These are phyloP conservation scores for Colletotrichum tanaceti DNA, from an alignment of 2,329 filamentous ascomycete genomes.

Conservation along the genomic window DNA sequence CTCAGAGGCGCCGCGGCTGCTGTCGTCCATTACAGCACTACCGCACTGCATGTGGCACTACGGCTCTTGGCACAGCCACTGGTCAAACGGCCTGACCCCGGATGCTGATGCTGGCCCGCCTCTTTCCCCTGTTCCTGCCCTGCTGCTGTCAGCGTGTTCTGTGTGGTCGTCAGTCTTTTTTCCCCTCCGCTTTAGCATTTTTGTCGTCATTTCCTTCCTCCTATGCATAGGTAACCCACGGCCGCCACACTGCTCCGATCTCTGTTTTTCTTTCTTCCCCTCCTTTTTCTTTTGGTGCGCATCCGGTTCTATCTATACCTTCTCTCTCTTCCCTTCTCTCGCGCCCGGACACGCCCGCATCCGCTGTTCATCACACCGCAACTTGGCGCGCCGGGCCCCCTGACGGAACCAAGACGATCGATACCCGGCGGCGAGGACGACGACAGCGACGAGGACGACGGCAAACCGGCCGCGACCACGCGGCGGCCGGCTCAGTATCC, in stretches of 20 bases:
- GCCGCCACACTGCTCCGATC: neutral
- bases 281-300: constrained; percentile 14
- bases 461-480: constrained; percentile 7
- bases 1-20: constrained; percentile 28
- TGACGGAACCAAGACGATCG: neutral
- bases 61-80: constrained; percentile 35
- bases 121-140: constrained; percentile 2
- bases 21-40: no score
- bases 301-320: constrained; percentile 1
- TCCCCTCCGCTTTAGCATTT: constrained; percentile 15
- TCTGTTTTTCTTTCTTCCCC: neutral
- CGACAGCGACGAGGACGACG: neutral
- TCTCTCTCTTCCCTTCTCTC: neutral
- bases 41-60: no score
- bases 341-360: neutral
- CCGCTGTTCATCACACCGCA: neutral
- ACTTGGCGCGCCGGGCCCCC: neutral
- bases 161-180: neutral
- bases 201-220: constrained; percentile 2
- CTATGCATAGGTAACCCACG: constrained; percentile 4
- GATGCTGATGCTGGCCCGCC: constrained; percentile 17
- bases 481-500: constrained; percentile 5
- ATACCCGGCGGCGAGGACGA: constrained; percentile 7
- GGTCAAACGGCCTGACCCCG: constrained; percentile 26
- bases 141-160: neutral